Conservation (phyloP, 2,329 filamentous ascomycete species). For the Apiospora sp. region DNA sequence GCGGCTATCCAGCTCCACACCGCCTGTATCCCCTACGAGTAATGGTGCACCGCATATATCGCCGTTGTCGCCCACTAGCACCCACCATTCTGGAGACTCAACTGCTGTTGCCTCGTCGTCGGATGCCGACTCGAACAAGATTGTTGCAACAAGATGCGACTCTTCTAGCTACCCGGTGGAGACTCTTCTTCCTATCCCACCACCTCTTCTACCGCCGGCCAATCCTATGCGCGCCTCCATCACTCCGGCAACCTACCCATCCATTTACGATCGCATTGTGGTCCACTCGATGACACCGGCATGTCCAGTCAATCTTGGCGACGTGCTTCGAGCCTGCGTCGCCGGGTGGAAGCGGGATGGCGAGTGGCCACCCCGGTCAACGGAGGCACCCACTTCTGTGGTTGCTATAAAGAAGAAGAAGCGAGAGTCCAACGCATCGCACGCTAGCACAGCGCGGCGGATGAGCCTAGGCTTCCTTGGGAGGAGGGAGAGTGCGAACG, state of each 20-base stretch:
- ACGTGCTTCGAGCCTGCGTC: slow-evolving; percentile 83
- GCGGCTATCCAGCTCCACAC: slow-evolving; percentile 52
- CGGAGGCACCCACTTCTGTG: slow-evolving; percentile 50
- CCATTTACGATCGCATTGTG: slow-evolving; percentile 90
- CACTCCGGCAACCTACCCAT: slow-evolving; percentile 74
- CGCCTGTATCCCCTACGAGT: slow-evolving; percentile 42
- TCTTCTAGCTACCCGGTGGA: slow-evolving; percentile 60
- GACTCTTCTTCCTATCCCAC: slow-evolving; percentile 74
- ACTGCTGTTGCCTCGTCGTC: slow-evolving; percentile 50
- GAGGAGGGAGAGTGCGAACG: slow-evolving; percentile 42
- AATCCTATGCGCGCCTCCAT: slow-evolving; percentile 84
- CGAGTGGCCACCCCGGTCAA: slow-evolving; percentile 82
- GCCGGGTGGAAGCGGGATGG: slow-evolving; percentile 92
- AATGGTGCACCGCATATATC: slow-evolving; percentile 29
- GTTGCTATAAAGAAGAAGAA: slow-evolving; percentile 49
- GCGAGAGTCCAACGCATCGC: slow-evolving; percentile 35
- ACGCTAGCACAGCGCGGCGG: slow-evolving; percentile 46
- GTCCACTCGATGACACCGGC: slow-evolving; percentile 80
- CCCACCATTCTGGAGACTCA: slow-evolving; percentile 44
- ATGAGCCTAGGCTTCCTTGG: slow-evolving; percentile 58
- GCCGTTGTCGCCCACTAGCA: slow-evolving; percentile 39
- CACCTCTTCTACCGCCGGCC: slow-evolving; percentile 74
- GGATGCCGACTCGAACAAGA: slow-evolving; percentile 49
- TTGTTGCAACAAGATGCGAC: slow-evolving; percentile 41
- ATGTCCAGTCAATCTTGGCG: slow-evolving; percentile 85